Base-by-base conservation (phyloP, 1,139 yeast species). In the Yamadazyma buinensis region DNA sequence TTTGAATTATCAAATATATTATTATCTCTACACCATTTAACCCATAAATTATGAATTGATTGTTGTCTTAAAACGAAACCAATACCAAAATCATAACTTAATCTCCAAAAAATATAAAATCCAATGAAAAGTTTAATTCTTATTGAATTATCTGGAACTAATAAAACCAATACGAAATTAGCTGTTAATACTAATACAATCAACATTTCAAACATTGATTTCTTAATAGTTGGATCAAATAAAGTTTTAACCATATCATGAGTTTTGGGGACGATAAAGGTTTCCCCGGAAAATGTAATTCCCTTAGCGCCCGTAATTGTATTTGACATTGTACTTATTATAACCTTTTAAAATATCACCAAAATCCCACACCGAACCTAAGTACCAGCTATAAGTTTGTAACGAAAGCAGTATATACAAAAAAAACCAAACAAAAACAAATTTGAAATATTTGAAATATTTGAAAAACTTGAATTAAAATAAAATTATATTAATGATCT, bases 181-280 rank as follows among this genome's bases (percentile, higher is more conserved):
- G 73, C 57, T 3, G 66, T 44, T 33, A 86, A 61, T 2, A 77
- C 57, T 5, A 63, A 40, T 23, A 84, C 73, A 39, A 85, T 84
- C 24, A 73, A 46, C 15, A 74, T 45, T 52, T 86, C 95, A 33
- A 81, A 72, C 38, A 75, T 59, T 1, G 92, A 80, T 54, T 86
- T 87, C 34, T 75, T 70, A 34, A 84, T 60, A 2, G 80, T 69
- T 2, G 95, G 95, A 59, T 85, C 94, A 48, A 86, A 80, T 34
- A 86, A 63, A 1, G 94, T 81, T 45, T 87, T 72, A 23, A 86
- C 84, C 95, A 86, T 85, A 54, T 86, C 95, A 50, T 82, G 84
- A 18, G 95, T 86, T 46, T 76, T 76, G 2, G 95, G 95, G 6
- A 85, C 92, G 14, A 60, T 56, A 47, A 85, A 85, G 11, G 70